A percentile compares a stretch with the other conserved stretches of the same genome.
phyloP scores from a whole-genome alignment of 2,329 filamentous ascomycete species.

The Colletotrichum sp. region DNA sequence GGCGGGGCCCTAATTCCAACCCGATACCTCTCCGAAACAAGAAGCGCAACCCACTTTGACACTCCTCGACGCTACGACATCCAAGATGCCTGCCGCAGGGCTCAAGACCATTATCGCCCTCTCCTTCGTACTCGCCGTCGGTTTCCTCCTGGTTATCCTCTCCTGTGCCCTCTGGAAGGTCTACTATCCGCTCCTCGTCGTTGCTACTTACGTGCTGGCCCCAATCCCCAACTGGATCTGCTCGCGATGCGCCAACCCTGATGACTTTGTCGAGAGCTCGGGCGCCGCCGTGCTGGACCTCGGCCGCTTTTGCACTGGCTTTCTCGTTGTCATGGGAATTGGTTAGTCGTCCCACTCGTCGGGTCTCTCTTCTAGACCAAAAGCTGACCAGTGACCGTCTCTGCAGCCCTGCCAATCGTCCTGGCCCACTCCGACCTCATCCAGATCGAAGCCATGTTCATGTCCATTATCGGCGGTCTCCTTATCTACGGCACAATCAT shows the following conservation, averaged over 20 bases:
- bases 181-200: constrained; percentile 94
- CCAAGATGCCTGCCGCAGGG: constrained; percentile 76
- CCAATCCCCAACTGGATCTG: constrained; percentile 98
- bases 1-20: constrained; percentile 7
- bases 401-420: constrained; percentile 80
- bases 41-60: neutral
- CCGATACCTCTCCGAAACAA: constrained; percentile 19
- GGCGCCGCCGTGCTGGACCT: constrained; percentile 89
- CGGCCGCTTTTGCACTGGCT: constrained; percentile 92
- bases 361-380: neutral
- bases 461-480: constrained; percentile 91
- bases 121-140: constrained; percentile 98
- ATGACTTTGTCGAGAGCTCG: constrained; percentile 91
- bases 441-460: constrained; percentile 83
- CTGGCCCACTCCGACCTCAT: constrained; percentile 90
- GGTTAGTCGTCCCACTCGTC: constrained; percentile 63
- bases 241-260: constrained; percentile 82
- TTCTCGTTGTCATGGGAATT: constrained; percentile 96
- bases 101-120: constrained; percentile 99
- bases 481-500: constrained; percentile 99
- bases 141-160: constrained; percentile 98
- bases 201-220: constrained; percentile 92
- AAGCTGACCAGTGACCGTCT: constrained; percentile 4
- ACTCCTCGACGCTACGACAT: neutral
- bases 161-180: constrained; percentile 94